Evolutionary conservation across 345 rosid species (phyloP).

Genomic region (Adansonia digitata): DNA sequence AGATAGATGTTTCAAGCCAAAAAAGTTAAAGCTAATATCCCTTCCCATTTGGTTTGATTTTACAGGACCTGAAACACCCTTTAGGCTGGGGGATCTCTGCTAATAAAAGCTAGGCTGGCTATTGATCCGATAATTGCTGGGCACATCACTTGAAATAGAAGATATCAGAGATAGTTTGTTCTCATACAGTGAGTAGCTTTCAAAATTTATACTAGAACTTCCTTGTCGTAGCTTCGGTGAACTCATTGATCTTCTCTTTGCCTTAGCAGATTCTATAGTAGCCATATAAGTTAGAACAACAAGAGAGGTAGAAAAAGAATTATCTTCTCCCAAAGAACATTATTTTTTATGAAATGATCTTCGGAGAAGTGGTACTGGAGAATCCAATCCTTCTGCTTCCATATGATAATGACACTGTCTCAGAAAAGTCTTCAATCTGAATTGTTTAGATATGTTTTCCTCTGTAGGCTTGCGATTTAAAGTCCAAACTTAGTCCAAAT

Average conservation of each 20-base stretch:
- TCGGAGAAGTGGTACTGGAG: conserved; percentile 31
- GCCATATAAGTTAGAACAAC: too few relatives aligned
- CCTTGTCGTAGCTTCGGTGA: conserved; percentile 66
- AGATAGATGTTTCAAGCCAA: background rate
- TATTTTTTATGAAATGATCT: conserved; percentile 54
- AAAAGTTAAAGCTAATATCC: conserved; percentile 56
- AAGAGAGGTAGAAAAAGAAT: conserved; percentile 32
- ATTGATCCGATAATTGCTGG: conserved; percentile 28
- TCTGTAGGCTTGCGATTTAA: too few relatives aligned
- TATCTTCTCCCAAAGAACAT: conserved; percentile 60
- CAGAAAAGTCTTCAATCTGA: too few relatives aligned
- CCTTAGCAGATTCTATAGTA: conserved; percentile 80
- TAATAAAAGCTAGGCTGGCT: conserved; percentile 41
- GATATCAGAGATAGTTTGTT: conserved; percentile 44
- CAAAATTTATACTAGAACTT: conserved; percentile 58
- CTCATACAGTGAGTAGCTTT: conserved; percentile 70
- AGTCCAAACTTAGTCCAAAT: too few relatives aligned
- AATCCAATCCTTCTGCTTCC: conserved; percentile 23
- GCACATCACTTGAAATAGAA: conserved; percentile 39
- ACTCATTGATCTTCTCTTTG: conserved; percentile 69
- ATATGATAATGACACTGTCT: conserved; percentile 9
- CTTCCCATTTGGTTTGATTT: conserved; percentile 40
- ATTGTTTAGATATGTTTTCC: too few relatives aligned
- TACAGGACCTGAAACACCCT: conserved; percentile 41
- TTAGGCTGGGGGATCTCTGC: conserved; percentile 79